Evolutionary conservation across 306 rosid genomes (phyloP).

Genomic region (Vicia villosa): DNA sequence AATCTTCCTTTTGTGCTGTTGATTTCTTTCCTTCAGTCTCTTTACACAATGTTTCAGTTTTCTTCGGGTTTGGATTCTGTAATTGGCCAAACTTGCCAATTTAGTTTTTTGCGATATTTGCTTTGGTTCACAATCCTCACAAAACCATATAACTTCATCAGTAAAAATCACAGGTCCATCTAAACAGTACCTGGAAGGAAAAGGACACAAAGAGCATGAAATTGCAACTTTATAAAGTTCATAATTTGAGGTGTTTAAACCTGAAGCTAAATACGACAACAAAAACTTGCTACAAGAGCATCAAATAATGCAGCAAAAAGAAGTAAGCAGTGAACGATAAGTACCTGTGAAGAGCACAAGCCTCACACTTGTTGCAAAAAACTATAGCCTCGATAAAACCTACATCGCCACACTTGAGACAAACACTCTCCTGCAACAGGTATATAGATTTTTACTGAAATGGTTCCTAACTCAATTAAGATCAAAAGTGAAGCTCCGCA

Average conservation of each 20-base stretch:
- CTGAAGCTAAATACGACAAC: conserved; percentile 6
- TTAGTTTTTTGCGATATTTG: not conserved
- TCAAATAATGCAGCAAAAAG: conserved; percentile 17
- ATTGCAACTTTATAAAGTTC: conserved; percentile 7
- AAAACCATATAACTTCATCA: conserved; percentile 62
- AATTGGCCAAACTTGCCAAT: conserved; percentile 12
- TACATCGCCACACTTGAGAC: conserved; percentile 43
- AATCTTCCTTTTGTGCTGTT: conserved; percentile 9
- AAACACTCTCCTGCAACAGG: conserved; percentile 43
- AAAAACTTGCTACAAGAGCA: not conserved
- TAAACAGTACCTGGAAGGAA: conserved; percentile 60
- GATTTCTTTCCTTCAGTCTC: conserved; percentile 10
- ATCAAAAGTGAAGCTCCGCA: not conserved
- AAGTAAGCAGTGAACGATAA: not conserved
- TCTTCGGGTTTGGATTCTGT: conserved; percentile 20
- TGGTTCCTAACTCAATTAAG: conserved; percentile 16
- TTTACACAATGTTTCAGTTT: not conserved
- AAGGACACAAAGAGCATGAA: not conserved
- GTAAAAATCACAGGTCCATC: conserved; percentile 42
- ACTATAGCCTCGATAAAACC: conserved; percentile 42
- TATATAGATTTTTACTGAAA: not conserved
- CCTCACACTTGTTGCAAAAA: conserved; percentile 37
- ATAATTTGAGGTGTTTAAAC: not conserved
- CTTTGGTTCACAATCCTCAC: conserved; percentile 66
- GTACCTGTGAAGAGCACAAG: conserved; percentile 48